Evolutionary conservation across 345 rosid species (phyloP), one percentile per base, ranked within the genome.

Genomic region (Melaleuca quinquenervia): DNA sequence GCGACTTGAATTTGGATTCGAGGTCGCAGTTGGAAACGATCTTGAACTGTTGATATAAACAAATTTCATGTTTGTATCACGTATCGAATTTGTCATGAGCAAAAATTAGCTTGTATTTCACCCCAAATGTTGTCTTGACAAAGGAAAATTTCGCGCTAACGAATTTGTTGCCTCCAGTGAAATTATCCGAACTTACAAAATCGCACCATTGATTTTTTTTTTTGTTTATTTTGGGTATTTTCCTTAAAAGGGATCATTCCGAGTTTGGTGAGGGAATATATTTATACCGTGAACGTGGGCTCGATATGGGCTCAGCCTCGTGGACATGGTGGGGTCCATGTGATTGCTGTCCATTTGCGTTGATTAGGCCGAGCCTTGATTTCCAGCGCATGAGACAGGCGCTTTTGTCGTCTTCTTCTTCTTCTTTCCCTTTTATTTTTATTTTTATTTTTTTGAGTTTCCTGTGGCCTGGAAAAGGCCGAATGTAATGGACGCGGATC

Each of bases 101-200:
- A 0, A 18, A 32, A 32, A 12, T 9, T 16, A 12, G 20, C 21
- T 64, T 5, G 3, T 0, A 18, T 8, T 3, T 29, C 1, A 64
- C 1, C 1, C 1, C 1, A 3, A 64, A 29, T 1, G 3, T 15
- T 16, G 12, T 32, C n/a, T 11, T 1, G 5, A 11, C 7, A 14
- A 27, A 15, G 27, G 7, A n/a, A n/a, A 58, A 12, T 0, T 22
- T 56, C 27, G 0, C 11, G 27, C 12, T 56, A 24, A 56, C 62
- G 13, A 24, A n/a, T 26, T 56, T 24, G 26, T 5, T 2, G 74
- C 74, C 27, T 60, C 20, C 13, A 1, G 36, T 3, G 36, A 60
- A 60, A 52, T 18, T 53, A 53, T 53, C 24, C 55, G 20, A 53
- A 9, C 41, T 62, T 4, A 0, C 45, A 6, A 16, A 29, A 64